Conservation (phyloP, 768 basidiomycete species). For the Atractiella rhizophila region DNA sequence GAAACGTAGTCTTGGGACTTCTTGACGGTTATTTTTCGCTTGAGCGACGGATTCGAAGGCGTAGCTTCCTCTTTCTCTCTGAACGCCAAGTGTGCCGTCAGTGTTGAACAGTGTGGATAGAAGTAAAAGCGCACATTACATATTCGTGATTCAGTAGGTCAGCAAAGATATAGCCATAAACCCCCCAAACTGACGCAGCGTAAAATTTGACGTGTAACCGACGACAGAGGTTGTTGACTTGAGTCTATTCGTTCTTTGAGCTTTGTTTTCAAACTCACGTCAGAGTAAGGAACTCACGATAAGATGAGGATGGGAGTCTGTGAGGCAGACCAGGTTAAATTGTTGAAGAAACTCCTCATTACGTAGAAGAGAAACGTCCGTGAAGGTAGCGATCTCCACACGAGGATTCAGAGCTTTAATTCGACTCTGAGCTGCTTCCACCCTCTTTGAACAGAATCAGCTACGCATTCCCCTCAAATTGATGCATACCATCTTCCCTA, state of each 20-base stretch:
- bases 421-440: constrained; percentile 55
- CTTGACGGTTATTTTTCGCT: constrained; percentile 9
- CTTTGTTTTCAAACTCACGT: constrained; percentile 18
- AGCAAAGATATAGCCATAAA: constrained; percentile 80
- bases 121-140: constrained; percentile 45
- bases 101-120: neutral
- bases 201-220: constrained; percentile 54
- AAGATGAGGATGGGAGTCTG: constrained; percentile 10
- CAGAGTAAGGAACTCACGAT: constrained; percentile 6
- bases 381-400: constrained; percentile 47
- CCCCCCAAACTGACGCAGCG: constrained; percentile 70
- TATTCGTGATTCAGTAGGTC: constrained; percentile 71
- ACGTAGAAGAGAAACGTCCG: constrained; percentile 29
- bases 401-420: constrained; percentile 81
- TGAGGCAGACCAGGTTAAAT: constrained; percentile 32
- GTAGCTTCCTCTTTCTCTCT: constrained; percentile 5
- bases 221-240: constrained; percentile 55
- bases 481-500: constrained; percentile 50
- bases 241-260: constrained; percentile 31
- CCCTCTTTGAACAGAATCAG: constrained; percentile 31
- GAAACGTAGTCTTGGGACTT: constrained; percentile 26
- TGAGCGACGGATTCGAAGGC: neutral
- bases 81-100: neutral
- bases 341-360: constrained; percentile 30
- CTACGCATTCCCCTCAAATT: neutral